Evolutionary conservation across 2,329 filamentous ascomycete genomes (phyloP).

Genomic region (Fusarium sp.): DNA sequence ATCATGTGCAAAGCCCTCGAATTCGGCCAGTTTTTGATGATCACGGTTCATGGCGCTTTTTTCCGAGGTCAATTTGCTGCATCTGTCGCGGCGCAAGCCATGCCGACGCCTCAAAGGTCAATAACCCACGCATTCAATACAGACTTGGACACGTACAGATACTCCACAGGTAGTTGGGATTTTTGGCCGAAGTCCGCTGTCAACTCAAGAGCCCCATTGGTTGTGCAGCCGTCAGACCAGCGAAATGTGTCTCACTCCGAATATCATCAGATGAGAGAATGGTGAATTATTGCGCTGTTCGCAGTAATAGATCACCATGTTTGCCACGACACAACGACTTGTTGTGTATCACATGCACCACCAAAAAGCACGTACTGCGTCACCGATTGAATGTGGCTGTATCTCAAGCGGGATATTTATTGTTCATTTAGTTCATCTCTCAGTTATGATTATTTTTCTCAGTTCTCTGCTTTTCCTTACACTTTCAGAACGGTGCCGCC

Average conservation of each 20-base stretch:
- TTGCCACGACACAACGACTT: not conserved
- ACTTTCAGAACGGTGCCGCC: not conserved
- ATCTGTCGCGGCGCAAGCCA: constrained; percentile 13
- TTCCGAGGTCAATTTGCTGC: constrained; percentile 6
- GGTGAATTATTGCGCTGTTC: constrained; percentile 6
- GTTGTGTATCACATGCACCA: constrained; percentile 6
- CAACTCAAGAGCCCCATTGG: constrained; percentile 20
- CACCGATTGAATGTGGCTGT: not conserved
- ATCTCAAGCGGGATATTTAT: not conserved
- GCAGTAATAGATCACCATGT: constrained; percentile 7
- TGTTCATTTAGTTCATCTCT: not conserved
- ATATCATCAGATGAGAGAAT: constrained; percentile 12
- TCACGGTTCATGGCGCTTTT: not conserved
- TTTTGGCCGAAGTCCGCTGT: constrained; percentile 1
- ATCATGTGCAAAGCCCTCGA: constrained; percentile 2
- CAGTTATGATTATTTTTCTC: not conserved
- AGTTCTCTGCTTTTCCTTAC: not conserved
- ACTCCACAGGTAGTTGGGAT: not conserved
- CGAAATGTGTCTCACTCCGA: constrained; percentile 6
- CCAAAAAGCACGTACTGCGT: constrained; percentile 1
- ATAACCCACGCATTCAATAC: not conserved
- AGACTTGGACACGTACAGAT: not conserved
- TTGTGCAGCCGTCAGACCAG: constrained; percentile 7
- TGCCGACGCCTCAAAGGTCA: constrained; percentile 1
- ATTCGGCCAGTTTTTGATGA: constrained; percentile 25